Base-by-base conservation (phyloP, 768 basidiomycete species). In the Termitomyces sp. region DNA sequence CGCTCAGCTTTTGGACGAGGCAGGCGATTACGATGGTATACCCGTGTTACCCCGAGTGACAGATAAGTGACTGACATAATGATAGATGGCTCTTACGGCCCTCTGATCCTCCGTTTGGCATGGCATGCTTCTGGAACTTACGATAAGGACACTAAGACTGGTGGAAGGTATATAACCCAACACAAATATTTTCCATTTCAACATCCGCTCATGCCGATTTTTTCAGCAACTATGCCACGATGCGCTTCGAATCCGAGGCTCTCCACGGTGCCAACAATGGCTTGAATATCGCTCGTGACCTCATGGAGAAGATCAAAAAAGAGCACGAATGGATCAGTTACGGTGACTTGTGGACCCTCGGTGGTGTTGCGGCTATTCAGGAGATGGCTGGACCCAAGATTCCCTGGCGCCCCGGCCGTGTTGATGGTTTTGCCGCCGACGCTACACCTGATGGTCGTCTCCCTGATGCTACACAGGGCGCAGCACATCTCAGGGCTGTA, bases 331-430 rank as follows among this genome's bases (percentile, higher is more conserved):
- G 94, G 93, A 97, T 98, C 61, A 88, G 83, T 55, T 98, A 97
- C 69, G 95, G 94, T 60, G 95, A 98, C 68, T 77, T 97, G 54
- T 97, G 95, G 94, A 99, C 96, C 24, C 86, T 99, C 38, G 96
- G 76, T 52, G 96, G 96, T 66, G 95, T 98, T 55, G 82, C 81
- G 60, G 94, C 95, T 52, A 74, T 98, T 49, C 89, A 90, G 78
- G 96, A 98, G 77, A 88, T 93, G 81, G 86, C 82, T 53, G 96
- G 96, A 14, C 96, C 96, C 44, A 85, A 87, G 70, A 76, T 98
- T 64, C 90, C 90, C 21, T 99, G 96, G 96, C 80, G 93, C 54
- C 83, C 95, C 2, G 96, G 96, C 28, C 82, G 96, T 52, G 84
- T 97, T 63, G 95, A 97, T 66, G 96, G 95, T 44, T 75, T 86